Conservation (phyloP, 768 basidiomycete species). For the Amanita rimosa region DNA sequence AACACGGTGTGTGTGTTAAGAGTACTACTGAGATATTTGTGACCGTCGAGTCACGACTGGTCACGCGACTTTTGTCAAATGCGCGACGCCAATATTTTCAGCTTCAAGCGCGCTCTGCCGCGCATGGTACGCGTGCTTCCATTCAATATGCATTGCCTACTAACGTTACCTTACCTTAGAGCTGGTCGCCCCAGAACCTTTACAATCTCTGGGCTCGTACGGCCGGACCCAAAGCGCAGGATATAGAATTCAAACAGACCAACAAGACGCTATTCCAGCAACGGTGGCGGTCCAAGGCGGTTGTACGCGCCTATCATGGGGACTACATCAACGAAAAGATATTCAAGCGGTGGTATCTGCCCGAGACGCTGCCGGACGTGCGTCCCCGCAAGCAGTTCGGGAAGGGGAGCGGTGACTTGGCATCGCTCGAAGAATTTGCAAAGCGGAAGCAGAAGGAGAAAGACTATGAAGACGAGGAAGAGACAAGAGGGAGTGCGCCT, state of each 20-base stretch:
- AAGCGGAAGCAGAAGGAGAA: constrained; percentile 39
- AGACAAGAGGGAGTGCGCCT: constrained; percentile 63
- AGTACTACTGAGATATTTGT: no score
- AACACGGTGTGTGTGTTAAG: no score
- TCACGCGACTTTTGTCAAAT: constrained; percentile 7
- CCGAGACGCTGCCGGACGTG: constrained; percentile 75
- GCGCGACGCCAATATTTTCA: constrained; percentile 27
- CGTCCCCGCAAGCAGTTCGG: constrained; percentile 43
- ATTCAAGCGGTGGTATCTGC: constrained; percentile 94
- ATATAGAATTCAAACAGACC: constrained; percentile 49
- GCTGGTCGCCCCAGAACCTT: constrained; percentile 82
- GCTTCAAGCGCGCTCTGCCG: constrained; percentile 46
- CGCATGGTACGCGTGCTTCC: constrained; percentile 49
- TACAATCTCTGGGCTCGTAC: constrained; percentile 86
- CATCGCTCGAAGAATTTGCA: constrained; percentile 46
- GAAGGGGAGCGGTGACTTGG: constrained; percentile 27
- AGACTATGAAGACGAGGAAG: constrained; percentile 39
- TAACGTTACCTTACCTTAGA: constrained; percentile 33
- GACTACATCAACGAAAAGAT: constrained; percentile 87
- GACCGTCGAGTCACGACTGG: no score
- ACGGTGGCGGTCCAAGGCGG: constrained; percentile 79
- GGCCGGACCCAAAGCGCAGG: constrained; percentile 27
- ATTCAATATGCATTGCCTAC: not conserved
- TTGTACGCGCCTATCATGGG: constrained; percentile 90
- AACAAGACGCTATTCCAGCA: constrained; percentile 74